A percentile compares a stretch with the other conserved stretches of the same genome.
Evolutionary conservation across 768 basidiomycete genomes (phyloP).

Genomic region (Tylopilus cervinicoccineus): DNA sequence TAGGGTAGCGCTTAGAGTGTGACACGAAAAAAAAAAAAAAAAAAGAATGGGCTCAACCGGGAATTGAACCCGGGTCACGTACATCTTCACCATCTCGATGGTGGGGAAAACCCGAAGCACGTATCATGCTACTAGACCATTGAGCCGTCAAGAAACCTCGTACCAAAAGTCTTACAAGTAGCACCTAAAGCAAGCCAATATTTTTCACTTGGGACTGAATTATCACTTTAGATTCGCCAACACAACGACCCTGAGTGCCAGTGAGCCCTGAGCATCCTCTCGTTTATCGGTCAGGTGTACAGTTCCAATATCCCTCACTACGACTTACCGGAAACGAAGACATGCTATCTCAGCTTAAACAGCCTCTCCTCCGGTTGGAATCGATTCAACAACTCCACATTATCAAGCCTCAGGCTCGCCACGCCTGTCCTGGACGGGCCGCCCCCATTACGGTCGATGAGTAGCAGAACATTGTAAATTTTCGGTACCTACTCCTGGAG

Average conservation of each 20-base stretch:
- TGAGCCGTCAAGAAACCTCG: slow-evolving; percentile 14
- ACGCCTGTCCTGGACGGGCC: slow-evolving; percentile 3
- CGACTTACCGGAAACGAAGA: too few relatives aligned
- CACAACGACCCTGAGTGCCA: too few relatives aligned
- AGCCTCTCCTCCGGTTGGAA: neutral
- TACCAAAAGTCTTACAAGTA: neutral
- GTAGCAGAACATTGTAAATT: neutral
- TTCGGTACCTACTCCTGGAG: too few relatives aligned
- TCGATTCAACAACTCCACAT: neutral
- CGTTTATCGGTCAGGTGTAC: too few relatives aligned
- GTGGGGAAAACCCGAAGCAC: slow-evolving; percentile 29
- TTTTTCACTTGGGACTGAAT: too few relatives aligned
- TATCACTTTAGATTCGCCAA: too few relatives aligned
- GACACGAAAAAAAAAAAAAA: neutral
- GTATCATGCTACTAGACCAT: slow-evolving; percentile 36
- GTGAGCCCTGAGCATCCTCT: too few relatives aligned
- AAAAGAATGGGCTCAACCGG: slow-evolving; percentile 24
- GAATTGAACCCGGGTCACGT: slow-evolving; percentile 36
- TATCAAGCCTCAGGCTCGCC: neutral
- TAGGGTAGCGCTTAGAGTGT: neutral
- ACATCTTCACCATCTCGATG: slow-evolving; percentile 27
- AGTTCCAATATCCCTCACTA: too few relatives aligned
- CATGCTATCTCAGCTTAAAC: neutral
- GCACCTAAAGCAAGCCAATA: too few relatives aligned
- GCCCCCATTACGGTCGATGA: slow-evolving; percentile 2